Evolutionary conservation across 2,329 filamentous ascomycete genomes (phyloP).

Genomic region (Gnomoniopsis smithogilvyi): DNA sequence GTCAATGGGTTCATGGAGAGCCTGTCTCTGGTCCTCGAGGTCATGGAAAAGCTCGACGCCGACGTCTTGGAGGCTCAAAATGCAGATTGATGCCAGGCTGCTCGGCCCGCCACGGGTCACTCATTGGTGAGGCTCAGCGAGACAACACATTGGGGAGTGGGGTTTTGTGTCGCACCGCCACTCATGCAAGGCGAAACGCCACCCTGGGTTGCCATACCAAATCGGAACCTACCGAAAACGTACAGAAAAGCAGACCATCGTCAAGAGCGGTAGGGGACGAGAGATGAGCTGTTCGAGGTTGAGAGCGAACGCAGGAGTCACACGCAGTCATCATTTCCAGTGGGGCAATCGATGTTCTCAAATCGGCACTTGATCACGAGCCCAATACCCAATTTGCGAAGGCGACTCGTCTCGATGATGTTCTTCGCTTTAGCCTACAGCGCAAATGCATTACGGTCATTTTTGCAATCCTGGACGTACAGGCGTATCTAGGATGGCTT

Average conservation of each 20-base stretch:
- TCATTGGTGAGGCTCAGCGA: not conserved
- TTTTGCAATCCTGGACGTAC: no score
- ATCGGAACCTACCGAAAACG: not conserved
- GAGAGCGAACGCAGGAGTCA: not conserved
- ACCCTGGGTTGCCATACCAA: not conserved
- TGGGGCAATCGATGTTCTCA: no score
- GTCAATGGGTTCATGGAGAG: constrained; percentile 97
- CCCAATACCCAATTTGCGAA: no score
- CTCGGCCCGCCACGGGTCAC: not conserved
- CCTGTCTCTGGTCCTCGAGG: constrained; percentile 75
- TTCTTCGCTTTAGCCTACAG: no score
- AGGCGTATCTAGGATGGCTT: no score
- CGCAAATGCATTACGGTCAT: no score
- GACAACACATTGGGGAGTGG: not conserved
- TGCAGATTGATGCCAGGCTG: constrained; percentile 1
- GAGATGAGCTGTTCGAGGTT: not conserved
- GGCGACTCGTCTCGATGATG: no score
- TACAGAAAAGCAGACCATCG: not conserved
- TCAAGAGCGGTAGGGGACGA: not conserved
- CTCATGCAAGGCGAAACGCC: not conserved
- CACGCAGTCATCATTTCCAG: not conserved
- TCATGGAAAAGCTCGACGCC: constrained; percentile 86
- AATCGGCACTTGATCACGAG: no score
- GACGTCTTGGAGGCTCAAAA: constrained; percentile 62
- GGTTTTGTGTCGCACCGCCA: not conserved